phyloP scores from a whole-genome alignment of 2,329 filamentous ascomycete genomes.

The Aspergillus ibericus region DNA sequence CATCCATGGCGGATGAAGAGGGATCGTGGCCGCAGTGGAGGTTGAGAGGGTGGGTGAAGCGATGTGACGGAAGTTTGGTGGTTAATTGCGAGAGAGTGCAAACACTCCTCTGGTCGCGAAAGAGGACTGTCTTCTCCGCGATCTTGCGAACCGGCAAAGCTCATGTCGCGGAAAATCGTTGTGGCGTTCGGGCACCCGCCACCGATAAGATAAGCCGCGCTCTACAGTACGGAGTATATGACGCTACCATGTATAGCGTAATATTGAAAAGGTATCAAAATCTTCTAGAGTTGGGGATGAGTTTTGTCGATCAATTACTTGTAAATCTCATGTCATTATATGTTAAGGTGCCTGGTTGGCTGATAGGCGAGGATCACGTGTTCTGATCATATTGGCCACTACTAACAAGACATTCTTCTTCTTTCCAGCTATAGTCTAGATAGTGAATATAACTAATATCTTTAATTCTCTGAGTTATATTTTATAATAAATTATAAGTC shows the following conservation, averaged over 20 bases:
- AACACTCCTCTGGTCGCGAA: slow-evolving; percentile 22
- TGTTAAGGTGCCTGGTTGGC: too few species aligned
- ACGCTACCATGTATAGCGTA: too few species aligned
- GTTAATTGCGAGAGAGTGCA: slow-evolving; percentile 19
- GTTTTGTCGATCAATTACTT: slow-evolving; percentile 22
- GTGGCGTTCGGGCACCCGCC: slow-evolving; percentile 28
- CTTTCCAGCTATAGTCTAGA: too few species aligned
- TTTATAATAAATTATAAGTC: too few species aligned
- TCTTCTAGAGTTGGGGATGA: background rate
- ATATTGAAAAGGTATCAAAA: too few species aligned
- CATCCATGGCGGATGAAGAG: slow-evolving; percentile 65
- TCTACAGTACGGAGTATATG: background rate
- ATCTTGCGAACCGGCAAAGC: slow-evolving; percentile 9
- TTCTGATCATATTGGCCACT: too few species aligned
- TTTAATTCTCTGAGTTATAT: too few species aligned
- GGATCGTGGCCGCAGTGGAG: background rate
- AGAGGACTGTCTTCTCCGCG: slow-evolving; percentile 6
- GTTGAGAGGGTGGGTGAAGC: background rate
- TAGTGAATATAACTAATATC: too few species aligned
- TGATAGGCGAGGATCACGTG: too few species aligned
- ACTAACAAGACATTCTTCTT: too few species aligned
- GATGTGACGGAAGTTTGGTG: background rate
- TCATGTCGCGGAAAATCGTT: slow-evolving; percentile 39
- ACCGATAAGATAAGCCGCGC: slow-evolving; percentile 35
- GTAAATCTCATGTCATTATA: too few species aligned